Base-by-base conservation (phyloP, 2,329 filamentous ascomycete species). In the Penicillium sp. region DNA sequence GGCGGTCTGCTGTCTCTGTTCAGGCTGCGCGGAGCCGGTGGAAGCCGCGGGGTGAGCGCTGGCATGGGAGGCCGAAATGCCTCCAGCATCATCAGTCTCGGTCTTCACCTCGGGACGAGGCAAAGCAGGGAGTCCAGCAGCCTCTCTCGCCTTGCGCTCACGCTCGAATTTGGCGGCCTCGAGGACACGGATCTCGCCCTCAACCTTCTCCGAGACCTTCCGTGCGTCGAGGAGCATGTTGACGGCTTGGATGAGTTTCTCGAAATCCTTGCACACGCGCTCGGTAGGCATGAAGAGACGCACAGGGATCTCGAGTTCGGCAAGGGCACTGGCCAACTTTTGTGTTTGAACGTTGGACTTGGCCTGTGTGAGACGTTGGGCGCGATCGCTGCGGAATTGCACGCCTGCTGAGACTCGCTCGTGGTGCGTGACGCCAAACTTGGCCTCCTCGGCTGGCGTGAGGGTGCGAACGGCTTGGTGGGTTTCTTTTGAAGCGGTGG, bases 371-470 rank as follows among this genome's bases (percentile, higher is more conserved):
- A 80, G 72, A 56, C 79, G 78, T 52, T 77, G 75, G 45, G 78
- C 76, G 57, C 76, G 77, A 58, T 80, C 78, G 60, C 91, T 91
- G 11, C 93, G 90, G 81, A 97, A 97, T 13, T 90, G 88, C 34
- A 96, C 90, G 6, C 94, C 93, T 8, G 88, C 89, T 1, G 88
- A 86, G 38, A 97, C 82, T 27, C 93, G 89, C 52, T 97, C 93
- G 61, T 93, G 89, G 62, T 90, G 86, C 7, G 88, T 85, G 9
- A 99, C 89, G 59, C 93, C 94, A 68, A 93, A 97, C 32, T 88
- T 82, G 59, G 83, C 75, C 75, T 92, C 88, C 74, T 95, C 89
- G 62, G 89, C 85, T 44, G 88, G 81, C 4, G 85, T 86, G 61
- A 97, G 86, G 72, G 87, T 86, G 67, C 87, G 85, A 51, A 88